Conservation (phyloP, 768 basidiomycete genomes). For the Kockovaella imperatae region DNA sequence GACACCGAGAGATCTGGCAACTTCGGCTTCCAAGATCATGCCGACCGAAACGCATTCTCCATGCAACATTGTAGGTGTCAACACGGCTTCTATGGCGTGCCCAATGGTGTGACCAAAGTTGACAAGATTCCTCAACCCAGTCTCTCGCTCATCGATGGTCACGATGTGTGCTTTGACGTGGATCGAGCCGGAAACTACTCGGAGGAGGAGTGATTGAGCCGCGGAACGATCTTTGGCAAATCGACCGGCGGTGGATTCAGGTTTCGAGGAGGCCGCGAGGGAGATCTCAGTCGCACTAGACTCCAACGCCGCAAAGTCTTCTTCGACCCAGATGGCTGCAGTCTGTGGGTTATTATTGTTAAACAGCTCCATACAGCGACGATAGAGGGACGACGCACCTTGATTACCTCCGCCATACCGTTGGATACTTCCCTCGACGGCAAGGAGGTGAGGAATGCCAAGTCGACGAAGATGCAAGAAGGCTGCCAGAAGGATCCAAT, state of each 20-base stretch:
- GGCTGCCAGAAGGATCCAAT: constrained; percentile 99
- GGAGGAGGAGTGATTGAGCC: constrained; percentile 76
- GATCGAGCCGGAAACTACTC: constrained; percentile 85
- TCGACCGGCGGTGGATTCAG: constrained; percentile 48
- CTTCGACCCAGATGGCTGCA: constrained; percentile 95
- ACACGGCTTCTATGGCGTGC: constrained; percentile 92
- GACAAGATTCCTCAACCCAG: constrained; percentile 92
- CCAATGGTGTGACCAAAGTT: constrained; percentile 99
- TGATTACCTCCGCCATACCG: constrained; percentile 97
- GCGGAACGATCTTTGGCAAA: constrained; percentile 52
- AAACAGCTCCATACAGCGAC: too few relatives aligned
- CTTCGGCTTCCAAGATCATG: constrained; percentile 93
- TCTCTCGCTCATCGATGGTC: constrained; percentile 91
- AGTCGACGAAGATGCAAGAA: constrained; percentile 92
- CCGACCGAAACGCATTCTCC: constrained; percentile 94
- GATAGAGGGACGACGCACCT: constrained; percentile 52
- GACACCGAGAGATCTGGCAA: constrained; percentile 78
- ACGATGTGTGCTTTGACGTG: constrained; percentile 96
- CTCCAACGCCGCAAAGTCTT: constrained; percentile 81
- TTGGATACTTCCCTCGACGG: constrained; percentile 92
- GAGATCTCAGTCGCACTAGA: constrained; percentile 70
- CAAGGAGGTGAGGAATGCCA: constrained; percentile 87
- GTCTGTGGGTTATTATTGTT: constrained; percentile 56
- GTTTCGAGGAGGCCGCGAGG: constrained; percentile 70
- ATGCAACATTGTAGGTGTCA: constrained; percentile 87